Base-by-base conservation (phyloP, 1,139 yeast species). In the Arxiozyma slooffiae region DNA sequence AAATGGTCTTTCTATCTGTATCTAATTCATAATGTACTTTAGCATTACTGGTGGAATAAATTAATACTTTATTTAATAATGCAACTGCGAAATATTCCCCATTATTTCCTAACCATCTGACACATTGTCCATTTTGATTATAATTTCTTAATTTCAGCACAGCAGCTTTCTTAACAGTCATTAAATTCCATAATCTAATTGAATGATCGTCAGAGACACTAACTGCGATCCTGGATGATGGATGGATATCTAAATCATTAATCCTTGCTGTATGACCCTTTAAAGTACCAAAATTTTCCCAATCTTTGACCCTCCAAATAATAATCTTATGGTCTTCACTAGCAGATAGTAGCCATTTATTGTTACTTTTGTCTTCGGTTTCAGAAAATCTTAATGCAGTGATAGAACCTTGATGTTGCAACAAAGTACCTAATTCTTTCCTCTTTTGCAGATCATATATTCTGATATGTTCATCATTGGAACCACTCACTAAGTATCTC, bases 81-180 rank as follows among this genome's bases (percentile, higher is more conserved):
- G 92, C 97, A 48, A 92, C 89, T 23, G 83, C 73, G 63, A 88
- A 90, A 60, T 75, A 73, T 42, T 77, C 77, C 9, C 96, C 96
- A 39, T 73, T 74, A 9, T 67, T 58, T 14, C 71, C 63, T 58
- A 68, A 51, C 86, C 90, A 85, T 63, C 79, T 74, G 8, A 85
- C 87, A 62, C 75, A 74, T 55, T 81, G 83, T 38, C 85, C 86
- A 53, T 72, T 69, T 66, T 83, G 85, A 44, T 90, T 82, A 59
- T 75, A 81, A 45, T 86, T 86, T 61, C 78, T 82, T 50, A 90
- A 73, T 62, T 85, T 88, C 65, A 89, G 72, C 9, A 80, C 75
- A 2, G 96, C 90, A 7, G 98, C 97, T 69, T 89, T 90, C 64
- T 87, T 86, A n/a, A 89, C 95, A 4, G 97, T 90, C 97, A 92